These are phyloP conservation scores for Aspergillus awamori DNA, from an alignment of 2,329 filamentous ascomycete species.

Conservation along the genomic window DNA sequence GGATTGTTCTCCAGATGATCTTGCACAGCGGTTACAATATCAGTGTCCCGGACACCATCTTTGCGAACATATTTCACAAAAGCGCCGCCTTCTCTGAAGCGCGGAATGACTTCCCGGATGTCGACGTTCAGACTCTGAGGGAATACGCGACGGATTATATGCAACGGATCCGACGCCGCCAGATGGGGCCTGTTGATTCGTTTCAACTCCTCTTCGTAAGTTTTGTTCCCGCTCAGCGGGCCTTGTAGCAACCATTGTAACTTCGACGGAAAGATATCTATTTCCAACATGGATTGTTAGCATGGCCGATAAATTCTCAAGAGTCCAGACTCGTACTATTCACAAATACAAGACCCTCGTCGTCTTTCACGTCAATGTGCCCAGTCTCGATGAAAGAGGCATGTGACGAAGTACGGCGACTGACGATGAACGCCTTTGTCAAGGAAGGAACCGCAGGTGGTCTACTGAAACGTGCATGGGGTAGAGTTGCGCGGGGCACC, in stretches of 20 bases:
- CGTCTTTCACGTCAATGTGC: constrained; percentile 74
- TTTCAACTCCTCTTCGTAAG: constrained; percentile 54
- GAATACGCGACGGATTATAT: constrained; percentile 63
- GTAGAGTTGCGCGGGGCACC: constrained; percentile 10
- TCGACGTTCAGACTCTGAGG: constrained; percentile 65
- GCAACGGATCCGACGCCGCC: constrained; percentile 58
- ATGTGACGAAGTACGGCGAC: constrained; percentile 31
- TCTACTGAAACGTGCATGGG: constrained; percentile 9
- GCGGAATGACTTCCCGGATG: constrained; percentile 78
- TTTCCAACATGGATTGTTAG: constrained; percentile 12
- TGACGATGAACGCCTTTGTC: constrained; percentile 2
- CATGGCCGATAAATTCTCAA: background rate
- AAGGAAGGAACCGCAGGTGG: background rate
- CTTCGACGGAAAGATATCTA: constrained; percentile 82
- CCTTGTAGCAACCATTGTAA: constrained; percentile 65
- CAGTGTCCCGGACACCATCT: constrained; percentile 48
- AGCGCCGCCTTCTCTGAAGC: constrained; percentile 87
- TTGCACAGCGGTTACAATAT: constrained; percentile 64
- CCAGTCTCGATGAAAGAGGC: constrained; percentile 69
- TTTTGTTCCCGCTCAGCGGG: constrained; percentile 50
- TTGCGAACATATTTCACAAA: constrained; percentile 81
- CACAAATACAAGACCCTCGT: constrained; percentile 86
- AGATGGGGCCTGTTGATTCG: constrained; percentile 55
- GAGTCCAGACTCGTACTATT: constrained; percentile 65
- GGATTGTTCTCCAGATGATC: constrained; percentile 68